These are phyloP conservation scores for Craterostigma plantagineum DNA, from an alignment of 257 asterid genomes.

Conservation along the genomic window DNA sequence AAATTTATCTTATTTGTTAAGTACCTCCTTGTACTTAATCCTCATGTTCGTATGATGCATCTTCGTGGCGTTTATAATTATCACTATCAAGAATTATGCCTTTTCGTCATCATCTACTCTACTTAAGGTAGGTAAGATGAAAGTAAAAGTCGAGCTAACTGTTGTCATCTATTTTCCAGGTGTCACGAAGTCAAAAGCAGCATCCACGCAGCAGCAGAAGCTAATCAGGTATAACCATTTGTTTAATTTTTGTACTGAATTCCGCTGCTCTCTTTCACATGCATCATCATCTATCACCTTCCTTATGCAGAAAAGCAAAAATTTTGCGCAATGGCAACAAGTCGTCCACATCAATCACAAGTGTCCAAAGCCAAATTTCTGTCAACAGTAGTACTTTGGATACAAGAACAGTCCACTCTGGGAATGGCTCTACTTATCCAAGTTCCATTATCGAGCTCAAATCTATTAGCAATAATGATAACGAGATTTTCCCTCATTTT, in stretches of 20 bases:
- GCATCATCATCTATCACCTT: constrained; percentile 8
- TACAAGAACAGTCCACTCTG: constrained; percentile 14
- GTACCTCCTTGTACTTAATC: not conserved
- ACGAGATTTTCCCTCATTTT: constrained; percentile 14
- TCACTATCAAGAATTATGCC: too few relatives aligned
- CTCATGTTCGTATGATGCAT: constrained; percentile 2
- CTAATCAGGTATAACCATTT: constrained; percentile 33
- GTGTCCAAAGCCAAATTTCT: constrained; percentile 18
- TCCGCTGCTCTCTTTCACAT: constrained; percentile 5
- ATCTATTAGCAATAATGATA: constrained; percentile 11
- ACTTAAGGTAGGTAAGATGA: too few relatives aligned
- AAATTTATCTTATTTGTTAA: too few relatives aligned
- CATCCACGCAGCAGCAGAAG: constrained; percentile 28
- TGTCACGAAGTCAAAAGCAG: constrained; percentile 27
- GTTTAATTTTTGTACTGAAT: constrained; percentile 1
- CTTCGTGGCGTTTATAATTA: constrained; percentile 3
- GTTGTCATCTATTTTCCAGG: constrained; percentile 23
- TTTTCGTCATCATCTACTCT: too few relatives aligned
- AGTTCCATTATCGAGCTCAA: too few relatives aligned
- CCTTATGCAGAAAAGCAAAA: constrained; percentile 62
- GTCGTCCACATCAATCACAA: constrained; percentile 16
- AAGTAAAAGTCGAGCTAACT: too few relatives aligned
- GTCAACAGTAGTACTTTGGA: constrained; percentile 11
- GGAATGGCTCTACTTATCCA: constrained; percentile 19
- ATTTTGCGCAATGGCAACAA: constrained; percentile 34